These are phyloP conservation scores for Populus tomentosa DNA, from an alignment of 441 rosid genomes.

Conservation along the genomic window DNA sequence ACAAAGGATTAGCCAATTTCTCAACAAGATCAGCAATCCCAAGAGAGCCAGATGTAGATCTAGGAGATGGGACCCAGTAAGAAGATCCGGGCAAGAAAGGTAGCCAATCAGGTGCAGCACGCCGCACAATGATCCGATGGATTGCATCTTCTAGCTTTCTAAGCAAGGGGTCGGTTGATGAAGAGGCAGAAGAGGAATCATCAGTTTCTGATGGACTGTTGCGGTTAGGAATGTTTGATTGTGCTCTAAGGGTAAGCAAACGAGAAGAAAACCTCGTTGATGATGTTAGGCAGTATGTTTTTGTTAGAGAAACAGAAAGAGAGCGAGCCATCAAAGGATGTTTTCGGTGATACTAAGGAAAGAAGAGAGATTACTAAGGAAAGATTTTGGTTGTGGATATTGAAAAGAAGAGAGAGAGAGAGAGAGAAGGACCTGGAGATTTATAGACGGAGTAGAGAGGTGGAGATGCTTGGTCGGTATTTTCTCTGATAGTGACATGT, in stretches of 20 bases:
- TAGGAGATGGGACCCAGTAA: slow-evolving; percentile 84
- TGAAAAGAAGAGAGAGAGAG: too few species aligned
- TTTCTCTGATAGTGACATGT: too few species aligned
- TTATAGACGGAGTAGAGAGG: too few species aligned
- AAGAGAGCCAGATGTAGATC: slow-evolving; percentile 35
- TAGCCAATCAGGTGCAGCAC: slow-evolving; percentile 93
- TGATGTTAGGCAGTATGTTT: slow-evolving; percentile 10
- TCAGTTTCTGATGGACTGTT: slow-evolving; percentile 24
- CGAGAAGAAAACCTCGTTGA: slow-evolving; percentile 26
- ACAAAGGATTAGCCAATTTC: slow-evolving; percentile 59
- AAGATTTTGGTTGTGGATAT: too few species aligned
- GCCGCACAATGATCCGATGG: slow-evolving; percentile 77
- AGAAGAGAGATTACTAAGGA: neutral
- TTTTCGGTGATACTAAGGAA: too few species aligned
- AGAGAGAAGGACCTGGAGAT: too few species aligned
- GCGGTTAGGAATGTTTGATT: slow-evolving; percentile 33
- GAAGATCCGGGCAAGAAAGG: slow-evolving; percentile 85
- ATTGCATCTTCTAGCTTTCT: slow-evolving; percentile 84
- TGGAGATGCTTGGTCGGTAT: too few species aligned
- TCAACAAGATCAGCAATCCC: slow-evolving; percentile 70
- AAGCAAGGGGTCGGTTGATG: slow-evolving; percentile 51
- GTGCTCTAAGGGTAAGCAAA: slow-evolving; percentile 37
- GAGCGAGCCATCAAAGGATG: slow-evolving; percentile 42
- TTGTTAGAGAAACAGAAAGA: slow-evolving; percentile 30
- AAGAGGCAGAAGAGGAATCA: slow-evolving; percentile 13